Base-by-base conservation (phyloP, 257 asterid genomes). In the Lithospermum erythrorhizon region DNA sequence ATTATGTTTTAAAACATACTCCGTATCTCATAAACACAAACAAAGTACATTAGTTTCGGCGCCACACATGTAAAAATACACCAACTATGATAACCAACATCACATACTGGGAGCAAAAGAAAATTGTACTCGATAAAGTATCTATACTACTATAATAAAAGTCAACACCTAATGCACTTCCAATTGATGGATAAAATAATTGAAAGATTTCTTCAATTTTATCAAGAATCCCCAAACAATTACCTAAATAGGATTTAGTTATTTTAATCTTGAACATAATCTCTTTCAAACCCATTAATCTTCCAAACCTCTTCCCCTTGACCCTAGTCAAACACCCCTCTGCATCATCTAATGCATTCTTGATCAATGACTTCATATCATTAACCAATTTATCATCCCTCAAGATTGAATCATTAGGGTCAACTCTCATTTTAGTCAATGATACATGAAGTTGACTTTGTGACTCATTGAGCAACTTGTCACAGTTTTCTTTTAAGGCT, bases 31-130 rank as follows among this genome's bases (percentile, higher is more conserved):
- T 27, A 35, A 35, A 41, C 13, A 14, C 49, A 13, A 13, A 41
- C 2, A 16, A 9, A 41, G 9, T 13, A 9, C 49, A 41, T 13
- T 41, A 41, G 0, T 41, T 41, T 9, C 41, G 60, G 17, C 17
- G 25, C 9, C 60, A 49, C 3, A 57, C 57, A 16, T 64, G 61
- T n/a, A 72, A 27, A 17, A 76, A 62, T 21, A 51, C 16, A 35
- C 63, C 61, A 63, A 78, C 66, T 21, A 77, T 62, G 61, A 75
- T 23, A 1, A 54, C 70, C 24, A 81, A 13, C 64, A 75, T 37
- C 59, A 75, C 14, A 51, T 75, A 75, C 58, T 65, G 68, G 14
- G 59, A 64, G 22, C 70, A 47, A 9, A 73, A 48, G 27, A 70
- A 55, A n/a, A 8, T 57, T 3, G 62, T 1, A 49, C 21, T 13